Conservation (phyloP, 176 grass and related monocot genomes). For the Melocanna baccifera region DNA sequence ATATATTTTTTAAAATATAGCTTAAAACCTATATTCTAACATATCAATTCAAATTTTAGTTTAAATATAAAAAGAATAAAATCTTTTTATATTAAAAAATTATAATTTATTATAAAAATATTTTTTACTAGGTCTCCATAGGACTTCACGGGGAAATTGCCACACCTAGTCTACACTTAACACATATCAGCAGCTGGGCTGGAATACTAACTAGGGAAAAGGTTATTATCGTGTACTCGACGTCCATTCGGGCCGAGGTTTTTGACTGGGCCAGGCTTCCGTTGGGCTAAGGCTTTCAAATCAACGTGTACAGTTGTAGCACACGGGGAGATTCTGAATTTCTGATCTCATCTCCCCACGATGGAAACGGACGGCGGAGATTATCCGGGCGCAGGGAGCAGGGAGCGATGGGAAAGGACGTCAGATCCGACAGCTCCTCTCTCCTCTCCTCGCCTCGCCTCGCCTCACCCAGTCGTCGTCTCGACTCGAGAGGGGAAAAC, state of each 20-base stretch:
- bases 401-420: neutral
- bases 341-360: neutral
- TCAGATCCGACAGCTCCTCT: slow-evolving; percentile 22
- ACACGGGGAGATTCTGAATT: no score
- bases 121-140: no score
- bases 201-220: neutral
- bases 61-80: no score
- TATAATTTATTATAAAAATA: no score
- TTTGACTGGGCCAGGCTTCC: neutral
- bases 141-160: no score
- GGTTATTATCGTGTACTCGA: no score
- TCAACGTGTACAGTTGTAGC: neutral
- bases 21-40: no score
- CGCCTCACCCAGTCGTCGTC: neutral
- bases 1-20: no score
- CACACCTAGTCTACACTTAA: neutral
- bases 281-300: neutral
- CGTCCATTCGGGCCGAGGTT: neutral
- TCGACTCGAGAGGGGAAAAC: neutral
- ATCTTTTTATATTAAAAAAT: no score
- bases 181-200: neutral
- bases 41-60: no score
- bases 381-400: neutral
- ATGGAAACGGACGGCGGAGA: slow-evolving; percentile 15
- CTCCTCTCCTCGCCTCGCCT: neutral